A percentile compares a stretch with the other conserved stretches of the same genome.
phyloP scores from a whole-genome alignment of 805 yeast genomes.

The Saturnispora halmiae region DNA sequence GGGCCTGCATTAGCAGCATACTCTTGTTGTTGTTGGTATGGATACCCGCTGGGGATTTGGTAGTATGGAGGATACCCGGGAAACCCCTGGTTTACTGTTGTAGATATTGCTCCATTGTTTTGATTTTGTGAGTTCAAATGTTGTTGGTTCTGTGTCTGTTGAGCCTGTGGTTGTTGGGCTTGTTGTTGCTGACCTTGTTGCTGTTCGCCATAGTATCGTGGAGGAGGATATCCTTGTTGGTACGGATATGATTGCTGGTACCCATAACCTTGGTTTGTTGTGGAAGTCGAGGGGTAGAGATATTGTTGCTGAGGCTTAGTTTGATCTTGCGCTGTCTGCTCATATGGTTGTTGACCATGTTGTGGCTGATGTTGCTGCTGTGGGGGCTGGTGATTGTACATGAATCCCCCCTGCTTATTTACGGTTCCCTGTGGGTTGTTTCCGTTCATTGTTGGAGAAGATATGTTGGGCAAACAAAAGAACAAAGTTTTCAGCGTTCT shows the following conservation, averaged over 20 bases:
- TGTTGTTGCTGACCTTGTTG: constrained; percentile 3
- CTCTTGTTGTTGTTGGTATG: constrained; percentile 2
- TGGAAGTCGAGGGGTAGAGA: constrained; percentile 5
- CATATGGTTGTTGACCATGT: too few species aligned
- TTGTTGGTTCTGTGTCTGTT: constrained; percentile 7
- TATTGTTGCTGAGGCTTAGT: background rate
- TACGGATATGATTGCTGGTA: background rate
- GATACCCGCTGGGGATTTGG: background rate
- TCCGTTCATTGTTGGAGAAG: background rate
- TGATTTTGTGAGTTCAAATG: constrained; percentile 1
- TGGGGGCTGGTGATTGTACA: background rate
- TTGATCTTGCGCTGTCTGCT: background rate
- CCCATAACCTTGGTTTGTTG: background rate
- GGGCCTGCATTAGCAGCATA: background rate
- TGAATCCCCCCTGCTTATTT: too few species aligned
- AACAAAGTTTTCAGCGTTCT: background rate
- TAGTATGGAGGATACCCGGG: constrained; percentile 3
- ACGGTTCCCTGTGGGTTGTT: background rate
- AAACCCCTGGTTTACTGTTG: too few species aligned
- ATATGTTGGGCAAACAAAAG: background rate
- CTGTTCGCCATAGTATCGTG: constrained; percentile 2
- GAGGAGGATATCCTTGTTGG: background rate
- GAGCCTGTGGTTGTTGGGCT: constrained; percentile 11
- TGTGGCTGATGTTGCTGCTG: background rate
- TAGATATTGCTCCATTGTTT: too few species aligned